phyloP scores from a whole-genome alignment of 2,329 filamentous ascomycete genomes.

The Ascochyta pisi region DNA sequence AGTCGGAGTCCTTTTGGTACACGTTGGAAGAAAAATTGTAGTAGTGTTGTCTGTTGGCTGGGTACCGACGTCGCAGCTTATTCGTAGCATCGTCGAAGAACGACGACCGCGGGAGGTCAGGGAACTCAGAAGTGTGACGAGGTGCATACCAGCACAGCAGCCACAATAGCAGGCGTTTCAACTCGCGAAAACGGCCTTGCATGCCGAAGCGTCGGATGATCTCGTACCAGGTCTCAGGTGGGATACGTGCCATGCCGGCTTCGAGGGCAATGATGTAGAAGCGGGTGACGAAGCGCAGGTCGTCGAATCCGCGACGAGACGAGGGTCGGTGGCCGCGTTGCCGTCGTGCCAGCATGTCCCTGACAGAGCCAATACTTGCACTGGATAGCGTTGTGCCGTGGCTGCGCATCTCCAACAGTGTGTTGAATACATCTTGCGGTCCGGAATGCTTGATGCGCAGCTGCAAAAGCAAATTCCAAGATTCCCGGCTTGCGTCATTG shows the following conservation, averaged over 20 bases:
- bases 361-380: conserved; percentile 54
- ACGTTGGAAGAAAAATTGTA: conserved; percentile 25
- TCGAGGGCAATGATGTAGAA: conserved; percentile 58
- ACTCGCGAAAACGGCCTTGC: conserved; percentile 58
- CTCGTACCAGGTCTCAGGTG: conserved; percentile 61
- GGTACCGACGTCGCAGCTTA: conserved; percentile 24
- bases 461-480: conserved; percentile 58
- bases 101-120: conserved; percentile 28
- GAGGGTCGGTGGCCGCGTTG: conserved; percentile 46
- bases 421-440: conserved; percentile 35
- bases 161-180: conserved; percentile 61
- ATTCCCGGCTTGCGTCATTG: conserved; percentile 44
- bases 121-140: conserved; percentile 26
- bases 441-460: conserved; percentile 43
- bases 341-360: conserved; percentile 49
- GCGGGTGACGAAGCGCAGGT: conserved; percentile 55
- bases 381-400: conserved; percentile 52
- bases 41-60: conserved; percentile 20
- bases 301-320: conserved; percentile 35
- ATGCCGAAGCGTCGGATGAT: conserved; percentile 67
- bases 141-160: conserved; percentile 53
- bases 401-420: conserved; percentile 60
- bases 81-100: conserved; percentile 31
- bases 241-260: conserved; percentile 51
- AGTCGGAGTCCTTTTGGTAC: conserved; percentile 8